Conservation (phyloP, 345 rosid genomes). For the Rhodomyrtus tomentosa region DNA sequence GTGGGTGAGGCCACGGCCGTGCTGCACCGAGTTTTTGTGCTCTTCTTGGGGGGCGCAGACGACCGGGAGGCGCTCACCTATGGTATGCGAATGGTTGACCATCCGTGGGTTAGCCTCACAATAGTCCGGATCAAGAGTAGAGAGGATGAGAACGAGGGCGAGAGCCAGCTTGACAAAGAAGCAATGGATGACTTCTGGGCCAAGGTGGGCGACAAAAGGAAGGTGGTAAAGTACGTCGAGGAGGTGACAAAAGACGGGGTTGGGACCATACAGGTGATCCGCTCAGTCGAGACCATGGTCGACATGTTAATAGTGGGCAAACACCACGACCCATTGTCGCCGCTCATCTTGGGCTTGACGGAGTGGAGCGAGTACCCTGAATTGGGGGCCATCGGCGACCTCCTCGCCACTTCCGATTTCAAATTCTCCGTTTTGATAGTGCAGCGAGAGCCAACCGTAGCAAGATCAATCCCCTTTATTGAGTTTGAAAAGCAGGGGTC, state of each 20-base stretch:
- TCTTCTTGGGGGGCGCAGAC: slow-evolving; percentile 30
- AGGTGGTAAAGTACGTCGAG: not conserved
- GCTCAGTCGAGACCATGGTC: not conserved
- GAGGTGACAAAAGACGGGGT: slow-evolving; percentile 4
- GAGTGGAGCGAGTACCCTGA: slow-evolving; percentile 10
- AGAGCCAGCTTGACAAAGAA: slow-evolving; percentile 11
- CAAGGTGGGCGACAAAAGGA: not conserved
- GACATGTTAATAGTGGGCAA: slow-evolving; percentile 17
- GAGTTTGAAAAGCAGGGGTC: not conserved
- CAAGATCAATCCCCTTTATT: not conserved
- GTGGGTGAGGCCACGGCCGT: not conserved
- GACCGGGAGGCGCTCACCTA: slow-evolving; percentile 32
- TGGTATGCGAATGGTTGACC: slow-evolving; percentile 18
- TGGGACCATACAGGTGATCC: slow-evolving; percentile 3
- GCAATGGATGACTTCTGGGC: slow-evolving; percentile 2
- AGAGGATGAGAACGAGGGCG: not conserved
- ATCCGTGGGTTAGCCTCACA: not conserved
- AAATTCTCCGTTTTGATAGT: slow-evolving; percentile 8
- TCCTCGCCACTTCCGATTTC: slow-evolving; percentile 4
- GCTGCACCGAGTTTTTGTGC: slow-evolving; percentile 8
- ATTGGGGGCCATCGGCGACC: slow-evolving; percentile 11
- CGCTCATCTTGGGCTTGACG: not conserved
- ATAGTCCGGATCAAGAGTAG: slow-evolving; percentile 4
- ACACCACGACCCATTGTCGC: not conserved
- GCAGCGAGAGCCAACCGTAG: slow-evolving; percentile 5